Evolutionary conservation across 805 yeast species (phyloP), one percentile per base, ranked within the genome.

Genomic region (Yarrowia sp.): DNA sequence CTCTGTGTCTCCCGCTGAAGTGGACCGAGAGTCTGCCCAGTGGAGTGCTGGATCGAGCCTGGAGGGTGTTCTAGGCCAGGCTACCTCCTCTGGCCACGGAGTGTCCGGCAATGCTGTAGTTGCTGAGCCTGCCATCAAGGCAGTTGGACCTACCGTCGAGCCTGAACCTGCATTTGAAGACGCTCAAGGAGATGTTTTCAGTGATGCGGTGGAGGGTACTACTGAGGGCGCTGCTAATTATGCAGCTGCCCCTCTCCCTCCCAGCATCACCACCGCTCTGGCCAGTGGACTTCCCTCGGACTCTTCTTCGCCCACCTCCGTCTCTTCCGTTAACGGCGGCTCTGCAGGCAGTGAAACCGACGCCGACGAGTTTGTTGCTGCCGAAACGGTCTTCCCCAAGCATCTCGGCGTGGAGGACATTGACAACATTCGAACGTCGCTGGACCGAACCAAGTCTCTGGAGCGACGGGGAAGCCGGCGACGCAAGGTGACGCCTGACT

Each of bases 311-410:
- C 49, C 64, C 42, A 30, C 50, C 14, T 58, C 64, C 8, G 50
- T 46, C 17, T 42, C 50, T 13, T 58, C 64, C 14, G 46, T 24
- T n/a, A 40, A 40, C 20, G 61, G 61, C 14, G 50, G 64, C 33
- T 58, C 64, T 42, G 64, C 50, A 1, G 40, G 64, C 33, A 43
- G 50, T 13, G 64, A 58, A 17, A 43, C 50, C 6, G 64, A 58
- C 19, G 64, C 66, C 8, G 70, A 70, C 10, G 75, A 72, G 36
- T 64, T 69, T 33, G 53, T 69, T 12, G 73, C 74, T 7, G 75
- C 74, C 14, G 77, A 75, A 43, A 76, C 78, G 7, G 74, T 76
- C n/a, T 76, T 76, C 69, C 78, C 78, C 12, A 74, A 74, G 69
- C 72, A 70, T n/a, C 72, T 76, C 38, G 79, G 76, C 50, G 70